Base-by-base conservation (phyloP, 2,329 filamentous ascomycete species). In the Leptosphaerulina australis region DNA sequence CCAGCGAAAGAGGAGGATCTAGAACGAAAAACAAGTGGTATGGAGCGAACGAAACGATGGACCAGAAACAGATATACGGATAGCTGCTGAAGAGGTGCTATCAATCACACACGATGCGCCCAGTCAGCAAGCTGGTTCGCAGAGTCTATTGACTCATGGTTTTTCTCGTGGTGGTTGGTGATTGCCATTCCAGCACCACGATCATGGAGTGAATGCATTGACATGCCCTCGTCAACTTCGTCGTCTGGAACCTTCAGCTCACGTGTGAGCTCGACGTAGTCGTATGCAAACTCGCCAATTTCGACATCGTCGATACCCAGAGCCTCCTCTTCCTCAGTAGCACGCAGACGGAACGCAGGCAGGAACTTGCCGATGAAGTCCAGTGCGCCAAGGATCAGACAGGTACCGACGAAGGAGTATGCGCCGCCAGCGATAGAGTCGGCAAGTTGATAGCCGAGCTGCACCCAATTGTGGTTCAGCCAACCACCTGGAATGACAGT, bases 281-380 rank as follows among this genome's bases (percentile, higher is more conserved):
- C 91, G 72, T 96, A 96, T 77, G 90, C 91, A 70, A 94, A 96
- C 77, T 96, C 91, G 70, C 91, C 91, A 66, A 96, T 90, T 74
- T 96, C 91, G 18, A 88, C 86, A 64, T 96, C 91, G 65, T 96
- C 91, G 53, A 95, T 91, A 59, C 91, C 91, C 31, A 91, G 78
- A 41, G 91, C 85, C 73, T 96, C 91, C 28, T 90, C 88, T 56
- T 94, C 88, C 61, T 90, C 87, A 11, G 77, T 81, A 0, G 86
- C 87, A 39, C 91, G 88, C 34, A 96, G 84, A 49, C 83, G 83
- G 29, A 95, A 78, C 10, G 87, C 87, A 0, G 91, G 89, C 20
- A 94, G 80, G 58, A 91, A 79, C 71, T 91, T 91, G 76, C 93
- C 86, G 58, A 92, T 62, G 71, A 91, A 88, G 49, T 77, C 73